Evolutionary conservation across 2,329 filamentous ascomycete genomes (phyloP).

Genomic region (Curvularia sp.): DNA sequence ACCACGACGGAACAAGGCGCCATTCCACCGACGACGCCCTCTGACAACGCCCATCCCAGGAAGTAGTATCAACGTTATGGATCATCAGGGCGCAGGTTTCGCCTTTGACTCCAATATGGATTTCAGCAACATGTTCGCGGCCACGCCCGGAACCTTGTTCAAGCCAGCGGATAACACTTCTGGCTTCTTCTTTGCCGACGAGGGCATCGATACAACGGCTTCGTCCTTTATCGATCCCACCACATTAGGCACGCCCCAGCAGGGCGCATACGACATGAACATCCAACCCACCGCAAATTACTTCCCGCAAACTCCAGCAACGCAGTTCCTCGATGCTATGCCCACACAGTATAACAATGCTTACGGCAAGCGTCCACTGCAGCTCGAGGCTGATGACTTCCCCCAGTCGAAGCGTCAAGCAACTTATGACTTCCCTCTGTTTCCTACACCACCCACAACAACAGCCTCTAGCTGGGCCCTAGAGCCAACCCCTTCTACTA

Average conservation of each 20-base stretch:
- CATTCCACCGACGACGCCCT: slow-evolving; percentile 27
- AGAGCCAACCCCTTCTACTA: slow-evolving; percentile 33
- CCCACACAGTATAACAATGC: slow-evolving; percentile 29
- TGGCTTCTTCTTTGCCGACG: slow-evolving; percentile 43
- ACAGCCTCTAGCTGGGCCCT: slow-evolving; percentile 36
- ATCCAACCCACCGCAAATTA: slow-evolving; percentile 27
- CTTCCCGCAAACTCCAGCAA: slow-evolving; percentile 35
- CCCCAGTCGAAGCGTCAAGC: slow-evolving; percentile 46
- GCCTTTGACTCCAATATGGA: slow-evolving; percentile 45
- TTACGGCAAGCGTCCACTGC: slow-evolving; percentile 42
- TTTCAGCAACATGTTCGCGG: slow-evolving; percentile 37
- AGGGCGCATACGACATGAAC: slow-evolving; percentile 29
- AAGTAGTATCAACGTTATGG: slow-evolving; percentile 28
- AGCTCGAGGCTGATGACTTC: slow-evolving; percentile 41
- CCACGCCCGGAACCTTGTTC: slow-evolving; percentile 31
- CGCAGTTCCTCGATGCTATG: slow-evolving; percentile 37
- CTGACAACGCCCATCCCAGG: slow-evolving; percentile 25
- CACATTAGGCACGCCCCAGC: slow-evolving; percentile 31
- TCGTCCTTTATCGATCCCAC: slow-evolving; percentile 29
- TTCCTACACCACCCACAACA: slow-evolving; percentile 30
- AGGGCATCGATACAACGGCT: slow-evolving; percentile 44
- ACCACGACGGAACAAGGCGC: slow-evolving; percentile 14
- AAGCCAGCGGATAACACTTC: slow-evolving; percentile 44
- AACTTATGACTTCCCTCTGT: slow-evolving; percentile 29
- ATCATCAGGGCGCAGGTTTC: slow-evolving; percentile 39